A percentile compares a stretch with the other conserved stretches of the same genome.
Evolutionary conservation across 768 basidiomycete genomes (phyloP).

Genomic region (Suillus clintonianus): DNA sequence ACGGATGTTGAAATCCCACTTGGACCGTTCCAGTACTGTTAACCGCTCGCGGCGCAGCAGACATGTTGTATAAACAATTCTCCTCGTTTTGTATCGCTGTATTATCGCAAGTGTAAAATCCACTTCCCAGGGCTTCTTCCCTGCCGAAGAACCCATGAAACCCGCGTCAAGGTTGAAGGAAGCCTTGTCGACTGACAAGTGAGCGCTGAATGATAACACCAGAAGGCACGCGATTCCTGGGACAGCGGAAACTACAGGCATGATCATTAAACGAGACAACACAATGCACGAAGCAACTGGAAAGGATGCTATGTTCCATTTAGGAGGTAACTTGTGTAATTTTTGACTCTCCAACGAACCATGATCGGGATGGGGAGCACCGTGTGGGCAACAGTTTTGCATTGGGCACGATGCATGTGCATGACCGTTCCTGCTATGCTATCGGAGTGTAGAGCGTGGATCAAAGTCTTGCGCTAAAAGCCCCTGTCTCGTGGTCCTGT

Average conservation of each 20-base stretch:
- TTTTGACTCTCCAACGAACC: not conserved
- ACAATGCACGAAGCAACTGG: not conserved
- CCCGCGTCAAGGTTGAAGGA: not conserved
- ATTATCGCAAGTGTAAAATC: not conserved
- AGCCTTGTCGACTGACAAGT: not conserved
- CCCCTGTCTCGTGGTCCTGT: not conserved
- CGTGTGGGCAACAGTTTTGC: not conserved
- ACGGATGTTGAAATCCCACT: constrained; percentile 58
- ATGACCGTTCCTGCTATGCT: not conserved
- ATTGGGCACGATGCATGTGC: too few relatives aligned
- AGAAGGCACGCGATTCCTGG: not conserved
- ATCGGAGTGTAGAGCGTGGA: not conserved
- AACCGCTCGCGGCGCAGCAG: constrained; percentile 65
- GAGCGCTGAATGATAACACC: not conserved
- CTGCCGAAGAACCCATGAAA: not conserved
- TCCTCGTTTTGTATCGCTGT: not conserved
- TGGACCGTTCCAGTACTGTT: constrained; percentile 67
- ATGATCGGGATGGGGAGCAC: not conserved
- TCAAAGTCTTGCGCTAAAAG: not conserved
- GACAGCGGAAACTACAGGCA: not conserved
- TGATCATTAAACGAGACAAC: not conserved
- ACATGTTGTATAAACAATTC: constrained; percentile 43
- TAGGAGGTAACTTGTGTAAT: not conserved
- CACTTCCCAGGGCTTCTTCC: not conserved
- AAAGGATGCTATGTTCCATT: not conserved